phyloP scores from a whole-genome alignment of 2,329 filamentous ascomycete species.

The Aspergillus sojae region DNA sequence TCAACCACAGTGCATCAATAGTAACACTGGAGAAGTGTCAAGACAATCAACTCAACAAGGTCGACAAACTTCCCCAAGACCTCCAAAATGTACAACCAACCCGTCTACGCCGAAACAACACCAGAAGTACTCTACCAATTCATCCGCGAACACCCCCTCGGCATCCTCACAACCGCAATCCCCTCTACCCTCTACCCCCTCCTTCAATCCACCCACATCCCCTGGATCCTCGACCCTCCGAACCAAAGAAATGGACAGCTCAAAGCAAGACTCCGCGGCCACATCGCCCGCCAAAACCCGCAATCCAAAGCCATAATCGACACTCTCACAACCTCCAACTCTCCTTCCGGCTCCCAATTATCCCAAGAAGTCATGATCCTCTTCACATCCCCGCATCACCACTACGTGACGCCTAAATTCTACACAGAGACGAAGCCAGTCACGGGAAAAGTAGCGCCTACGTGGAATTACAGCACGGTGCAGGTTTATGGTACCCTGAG shows the following conservation, averaged over 20 bases:
- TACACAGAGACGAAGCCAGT: neutral
- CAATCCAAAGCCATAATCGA: neutral
- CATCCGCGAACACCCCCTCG: neutral
- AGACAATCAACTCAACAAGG: neutral
- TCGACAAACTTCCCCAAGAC: no score
- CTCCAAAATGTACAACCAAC: neutral
- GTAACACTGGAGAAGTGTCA: neutral
- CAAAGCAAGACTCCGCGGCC: neutral
- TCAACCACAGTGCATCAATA: neutral
- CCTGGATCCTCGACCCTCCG: neutral
- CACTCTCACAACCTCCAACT: neutral
- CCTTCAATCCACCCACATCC: neutral
- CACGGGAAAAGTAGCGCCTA: neutral
- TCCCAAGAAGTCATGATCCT: neutral
- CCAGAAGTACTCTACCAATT: neutral
- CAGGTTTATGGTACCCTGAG: neutral
- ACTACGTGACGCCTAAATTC: neutral
- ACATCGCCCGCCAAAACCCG: neutral
- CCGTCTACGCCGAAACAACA: neutral
- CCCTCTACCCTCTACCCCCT: neutral
- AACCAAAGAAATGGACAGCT: accelerated
- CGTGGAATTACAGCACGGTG: neutral
- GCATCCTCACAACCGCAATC: neutral
- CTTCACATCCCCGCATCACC: neutral
- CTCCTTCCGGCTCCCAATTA: neutral